These are phyloP conservation scores for Claviceps sp. DNA, from an alignment of 2,329 filamentous ascomycete species.

Conservation along the genomic window DNA sequence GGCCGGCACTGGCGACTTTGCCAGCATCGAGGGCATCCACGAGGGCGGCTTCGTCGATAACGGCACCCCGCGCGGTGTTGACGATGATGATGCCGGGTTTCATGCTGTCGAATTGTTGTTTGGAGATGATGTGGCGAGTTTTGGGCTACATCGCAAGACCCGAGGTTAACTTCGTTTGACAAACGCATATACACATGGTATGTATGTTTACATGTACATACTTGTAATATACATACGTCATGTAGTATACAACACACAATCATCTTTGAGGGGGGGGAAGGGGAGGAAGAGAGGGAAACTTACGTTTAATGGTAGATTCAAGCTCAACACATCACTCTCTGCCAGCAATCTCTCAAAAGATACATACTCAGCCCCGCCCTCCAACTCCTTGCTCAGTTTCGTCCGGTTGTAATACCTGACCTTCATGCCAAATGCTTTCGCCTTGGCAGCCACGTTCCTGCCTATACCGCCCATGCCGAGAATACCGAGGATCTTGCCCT, in stretches of 20 bases:
- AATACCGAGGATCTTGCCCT: conserved; percentile 68
- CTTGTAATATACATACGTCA: too few species aligned
- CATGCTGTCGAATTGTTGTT: conserved; percentile 59
- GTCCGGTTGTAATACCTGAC: conserved; percentile 64
- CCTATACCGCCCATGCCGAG: conserved; percentile 82
- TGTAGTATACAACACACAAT: too few species aligned
- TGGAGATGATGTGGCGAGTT: conserved; percentile 65
- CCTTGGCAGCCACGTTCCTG: conserved; percentile 61
- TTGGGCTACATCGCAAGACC: conserved; percentile 27
- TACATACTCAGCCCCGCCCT: conserved; percentile 51
- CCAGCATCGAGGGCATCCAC: conserved; percentile 59
- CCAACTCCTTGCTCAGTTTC: conserved; percentile 40
- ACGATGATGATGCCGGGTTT: conserved; percentile 65
- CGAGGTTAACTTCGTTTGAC: neutral
- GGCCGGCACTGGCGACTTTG: conserved; percentile 54
- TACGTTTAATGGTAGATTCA: conserved; percentile 74
- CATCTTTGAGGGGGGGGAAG: too few species aligned
- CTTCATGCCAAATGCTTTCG: conserved; percentile 61
- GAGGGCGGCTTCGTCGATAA: conserved; percentile 70
- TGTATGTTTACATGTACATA: too few species aligned
- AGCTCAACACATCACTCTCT: conserved; percentile 61
- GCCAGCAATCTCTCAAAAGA: conserved; percentile 58
- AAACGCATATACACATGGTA: neutral
- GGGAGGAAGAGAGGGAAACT: conserved; percentile 22
- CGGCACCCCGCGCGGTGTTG: conserved; percentile 71